These are phyloP conservation scores for Paspalum notatum DNA, from an alignment of 176 grass and related monocot species.

Conservation along the genomic window DNA sequence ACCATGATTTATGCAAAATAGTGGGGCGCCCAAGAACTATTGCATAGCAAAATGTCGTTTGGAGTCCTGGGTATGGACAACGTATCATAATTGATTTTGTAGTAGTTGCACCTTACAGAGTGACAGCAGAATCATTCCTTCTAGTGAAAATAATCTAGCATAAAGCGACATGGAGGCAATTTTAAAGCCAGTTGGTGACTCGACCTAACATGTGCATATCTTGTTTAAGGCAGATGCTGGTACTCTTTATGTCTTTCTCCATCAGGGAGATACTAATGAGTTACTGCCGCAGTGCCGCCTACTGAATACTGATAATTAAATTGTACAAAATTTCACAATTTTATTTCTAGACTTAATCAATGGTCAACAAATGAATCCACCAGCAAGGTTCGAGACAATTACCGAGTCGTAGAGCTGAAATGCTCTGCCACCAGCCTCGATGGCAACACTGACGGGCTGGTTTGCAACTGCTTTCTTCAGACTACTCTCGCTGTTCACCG, in stretches of 20 bases:
- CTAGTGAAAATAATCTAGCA: slow-evolving; percentile 7
- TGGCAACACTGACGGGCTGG: slow-evolving; percentile 81
- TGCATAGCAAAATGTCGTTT: not conserved
- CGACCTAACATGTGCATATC: slow-evolving; percentile 9
- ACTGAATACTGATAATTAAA: not conserved
- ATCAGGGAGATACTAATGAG: slow-evolving; percentile 1
- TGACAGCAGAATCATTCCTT: slow-evolving; percentile 10
- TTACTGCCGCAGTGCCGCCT: not conserved
- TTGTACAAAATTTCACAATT: not conserved
- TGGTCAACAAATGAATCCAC: not conserved
- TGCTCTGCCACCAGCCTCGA: slow-evolving; percentile 69
- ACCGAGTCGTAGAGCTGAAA: slow-evolving; percentile 83
- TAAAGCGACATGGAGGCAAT: not conserved
- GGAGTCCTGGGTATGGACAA: not conserved
- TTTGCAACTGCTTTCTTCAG: slow-evolving; percentile 79
- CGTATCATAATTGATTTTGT: slow-evolving; percentile 7
- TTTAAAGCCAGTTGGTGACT: slow-evolving; percentile 29
- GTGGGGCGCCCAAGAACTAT: slow-evolving; percentile 3
- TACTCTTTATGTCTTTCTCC: not conserved
- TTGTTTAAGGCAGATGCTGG: not conserved
- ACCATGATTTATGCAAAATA: slow-evolving; percentile 6
- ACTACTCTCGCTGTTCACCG: slow-evolving; percentile 56
- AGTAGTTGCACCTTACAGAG: slow-evolving; percentile 16
- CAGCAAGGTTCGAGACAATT: slow-evolving; percentile 21
- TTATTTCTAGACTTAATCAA: not conserved